Base-by-base conservation (phyloP, 2,329 filamentous ascomycete genomes). In the Teratosphaeria nubilosa region DNA sequence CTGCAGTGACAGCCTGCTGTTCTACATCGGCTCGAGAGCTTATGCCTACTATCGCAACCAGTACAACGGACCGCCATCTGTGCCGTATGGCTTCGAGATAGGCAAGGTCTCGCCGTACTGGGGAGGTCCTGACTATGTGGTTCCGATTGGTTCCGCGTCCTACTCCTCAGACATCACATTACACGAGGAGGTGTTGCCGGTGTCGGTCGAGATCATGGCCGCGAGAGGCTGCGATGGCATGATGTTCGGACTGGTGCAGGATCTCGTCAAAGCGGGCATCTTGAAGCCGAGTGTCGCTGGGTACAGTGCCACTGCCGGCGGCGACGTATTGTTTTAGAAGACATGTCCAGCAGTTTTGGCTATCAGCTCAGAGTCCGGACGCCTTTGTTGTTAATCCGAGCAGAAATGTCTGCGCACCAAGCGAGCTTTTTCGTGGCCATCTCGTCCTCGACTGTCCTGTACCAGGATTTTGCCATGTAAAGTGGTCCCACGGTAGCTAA, bases 191-290 rank as follows among this genome's bases (percentile, higher is more conserved):
- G 74, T 75, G 52, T 66, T 85, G 34, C 84, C 83, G 0, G 82
- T 86, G 0, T 78, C 80, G 0, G 77, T 85, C 0, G 76, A 82
- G 60, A 72, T 86, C 22, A 71, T 86, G 70, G 82, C 77, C 0
- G 79, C 81, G 0, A 80, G 78, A 62, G 82, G 83, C 0, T 86
- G 84, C 61, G 84, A 86, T 69, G 80, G 80, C 0, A 75, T 85
- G 72, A 64, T 86, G 27, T 80, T 80, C 50, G 76, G 75, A 51
- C 67, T 86, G 54, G 79, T 82, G 2, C 71, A 77, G 54, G 79
- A 81, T 50, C 60, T 86, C 58, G 74, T 78, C 1, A 70, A 70
- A 27, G 76, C 73, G 16, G 81, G 81, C 0, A 73, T 83, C 2
- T 22, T 84, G 50, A 73, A 72, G 53, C 63, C 74, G 2, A 79